Evolutionary conservation across 305 asterid species (phyloP).

Genomic region (Solanum hybrid): DNA sequence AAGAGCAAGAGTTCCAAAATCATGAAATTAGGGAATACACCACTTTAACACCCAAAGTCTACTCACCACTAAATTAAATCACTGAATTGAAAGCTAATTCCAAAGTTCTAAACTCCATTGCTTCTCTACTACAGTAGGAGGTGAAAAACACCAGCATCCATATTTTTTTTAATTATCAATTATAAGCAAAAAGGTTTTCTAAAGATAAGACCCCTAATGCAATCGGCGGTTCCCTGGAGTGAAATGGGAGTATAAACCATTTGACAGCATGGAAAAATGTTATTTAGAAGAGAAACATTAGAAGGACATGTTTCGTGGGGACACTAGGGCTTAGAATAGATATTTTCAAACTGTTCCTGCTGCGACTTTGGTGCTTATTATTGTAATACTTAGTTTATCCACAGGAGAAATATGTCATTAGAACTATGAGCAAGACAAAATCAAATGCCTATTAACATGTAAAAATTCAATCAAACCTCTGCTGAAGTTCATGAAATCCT

Average conservation of each 20-base stretch:
- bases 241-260: neutral
- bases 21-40: neutral
- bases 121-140: neutral
- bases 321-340: neutral
- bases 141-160: neutral
- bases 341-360: neutral
- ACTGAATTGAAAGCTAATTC: neutral
- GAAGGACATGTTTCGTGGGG: neutral
- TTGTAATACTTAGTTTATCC: neutral
- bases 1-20: neutral
- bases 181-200: neutral
- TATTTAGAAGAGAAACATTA: neutral
- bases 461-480: conserved; percentile 33
- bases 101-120: neutral
- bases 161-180: neutral
- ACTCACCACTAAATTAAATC: neutral
- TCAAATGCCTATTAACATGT: neutral
- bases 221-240: neutral
- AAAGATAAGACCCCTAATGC: neutral
- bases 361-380: neutral
- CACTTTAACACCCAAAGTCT: neutral
- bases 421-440: neutral
- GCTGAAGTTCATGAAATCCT: conserved; percentile 46
- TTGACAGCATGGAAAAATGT: neutral
- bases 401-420: neutral